These are phyloP conservation scores for Phytophthora constricta DNA, from an alignment of 352 stramenopile species.

Conservation along the genomic window DNA sequence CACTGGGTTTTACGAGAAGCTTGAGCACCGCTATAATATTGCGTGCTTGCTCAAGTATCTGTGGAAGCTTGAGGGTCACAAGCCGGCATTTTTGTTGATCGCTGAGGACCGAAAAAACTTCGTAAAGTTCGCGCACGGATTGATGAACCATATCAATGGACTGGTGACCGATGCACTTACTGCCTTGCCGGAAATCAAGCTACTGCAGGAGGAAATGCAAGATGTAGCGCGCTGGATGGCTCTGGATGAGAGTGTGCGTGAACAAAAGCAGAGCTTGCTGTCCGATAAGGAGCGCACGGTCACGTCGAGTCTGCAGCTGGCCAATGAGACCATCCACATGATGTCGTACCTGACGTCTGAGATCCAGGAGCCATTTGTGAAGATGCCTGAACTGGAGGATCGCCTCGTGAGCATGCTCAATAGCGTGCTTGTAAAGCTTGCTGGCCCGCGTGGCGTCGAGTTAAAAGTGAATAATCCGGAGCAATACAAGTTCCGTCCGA, in stretches of 20 bases:
- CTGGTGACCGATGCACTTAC: slow-evolving; percentile 96
- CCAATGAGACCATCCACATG: slow-evolving; percentile 98
- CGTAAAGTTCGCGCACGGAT: slow-evolving; percentile 98
- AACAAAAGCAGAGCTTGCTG: slow-evolving; percentile 88
- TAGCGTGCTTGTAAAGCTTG: slow-evolving; percentile 96
- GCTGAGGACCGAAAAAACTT: slow-evolving; percentile 93
- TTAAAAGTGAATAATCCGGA: slow-evolving; percentile 98
- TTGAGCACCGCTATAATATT: slow-evolving; percentile 97
- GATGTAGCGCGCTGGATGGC: slow-evolving; percentile 77
- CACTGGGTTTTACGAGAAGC: slow-evolving; percentile 98
- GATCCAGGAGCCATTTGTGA: slow-evolving; percentile 93
- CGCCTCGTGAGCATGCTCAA: slow-evolving; percentile 97
- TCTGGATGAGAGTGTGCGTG: slow-evolving; percentile 90
- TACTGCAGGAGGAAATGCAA: slow-evolving; percentile 92
- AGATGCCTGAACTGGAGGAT: slow-evolving; percentile 92
- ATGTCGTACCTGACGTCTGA: slow-evolving; percentile 97
- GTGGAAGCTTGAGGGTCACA: slow-evolving; percentile 95
- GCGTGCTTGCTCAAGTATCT: slow-evolving; percentile 97
- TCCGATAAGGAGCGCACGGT: slow-evolving; percentile 93
- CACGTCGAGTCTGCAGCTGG: slow-evolving; percentile 93
- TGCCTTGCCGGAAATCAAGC: slow-evolving; percentile 95
- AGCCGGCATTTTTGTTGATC: slow-evolving; percentile 94
- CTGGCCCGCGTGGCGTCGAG: slow-evolving; percentile 92
- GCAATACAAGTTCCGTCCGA: slow-evolving; percentile 98
- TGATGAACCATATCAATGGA: slow-evolving; percentile 99